Evolutionary conservation across 805 yeast genomes (phyloP), one percentile per base, ranked within the genome.

Genomic region (Schwanniomyces yamadae): DNA sequence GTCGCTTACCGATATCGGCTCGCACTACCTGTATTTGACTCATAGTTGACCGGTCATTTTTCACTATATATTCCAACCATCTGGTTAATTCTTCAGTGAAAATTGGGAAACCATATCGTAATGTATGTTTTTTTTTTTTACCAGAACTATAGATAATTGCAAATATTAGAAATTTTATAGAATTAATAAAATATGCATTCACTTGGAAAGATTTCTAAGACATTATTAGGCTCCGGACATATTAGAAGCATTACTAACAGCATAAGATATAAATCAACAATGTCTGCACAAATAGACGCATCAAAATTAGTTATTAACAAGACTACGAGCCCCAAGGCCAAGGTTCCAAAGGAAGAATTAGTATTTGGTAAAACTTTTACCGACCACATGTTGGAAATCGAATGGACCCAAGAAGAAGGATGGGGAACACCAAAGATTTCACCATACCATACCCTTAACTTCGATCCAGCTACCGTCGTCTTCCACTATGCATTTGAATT

Each of bases 401-500:
- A 87, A 57, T 93, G 97, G 96, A 77, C 78, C 40, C 69, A 69
- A 20, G 70, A 72, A 37, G 55, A 64, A 3, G 98, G 98, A 33
- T 91, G 99, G 99, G 83, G 69, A 8, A 63, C 77, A n/a, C 98
- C 99, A 29, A 77, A 77, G 57, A 90, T 91, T 60, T 77, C 77
- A 47, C 97, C 98, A 16, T 89, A 86, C 59, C 90, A 82, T 34
- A 78, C 78, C 33, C 66, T 91, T 36, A 52, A 71, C 12, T 62
- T 91, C 40, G 96, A 90, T 55, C 99, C 99, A 18, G 81, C 96
- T 14, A 68, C 93, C 13, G 78, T 85, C 59, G 98, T 90, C 22
- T 80, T 91, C 68, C 99, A 91, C 71, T 91, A 91, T 55, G 91
- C 95, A 4, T 91, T 93, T 56, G 96, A 88, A 63, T 76, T 91